Percentiles rank a stretch among this genome's conserved stretches.
These are phyloP conservation scores for Rhamnella rubrinervis DNA, from an alignment of 331 rosid genomes.

Conservation along the genomic window DNA sequence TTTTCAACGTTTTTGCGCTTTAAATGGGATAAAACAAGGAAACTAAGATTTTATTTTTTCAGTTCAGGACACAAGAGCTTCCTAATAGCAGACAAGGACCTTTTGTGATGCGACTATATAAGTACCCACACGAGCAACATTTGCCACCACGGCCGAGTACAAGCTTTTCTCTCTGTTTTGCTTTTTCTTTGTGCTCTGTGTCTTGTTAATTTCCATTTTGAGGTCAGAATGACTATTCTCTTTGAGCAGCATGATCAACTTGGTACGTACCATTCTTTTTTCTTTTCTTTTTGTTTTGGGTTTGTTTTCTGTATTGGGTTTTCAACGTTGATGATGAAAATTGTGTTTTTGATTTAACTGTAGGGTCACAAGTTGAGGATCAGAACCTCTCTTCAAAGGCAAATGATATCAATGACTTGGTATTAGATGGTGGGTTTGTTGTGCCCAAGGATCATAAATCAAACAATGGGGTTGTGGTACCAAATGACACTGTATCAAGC, in stretches of 20 bases:
- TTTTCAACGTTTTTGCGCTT: conserved; percentile 21
- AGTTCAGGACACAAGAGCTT: conserved; percentile 50
- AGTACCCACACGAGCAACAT: conserved; percentile 17
- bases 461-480: conserved; percentile 17
- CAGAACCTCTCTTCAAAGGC: conserved; percentile 34
- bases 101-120: conserved; percentile 32
- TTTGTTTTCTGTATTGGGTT: not conserved
- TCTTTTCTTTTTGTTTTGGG: not conserved
- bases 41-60: conserved; percentile 16
- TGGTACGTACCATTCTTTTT: conserved; percentile 19
- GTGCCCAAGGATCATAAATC: conserved; percentile 31
- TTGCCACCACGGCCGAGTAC: conserved; percentile 2
- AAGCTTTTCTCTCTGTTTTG: not conserved
- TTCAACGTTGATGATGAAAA: not conserved
- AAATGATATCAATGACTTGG: conserved; percentile 47
- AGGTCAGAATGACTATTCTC: conserved; percentile 56
- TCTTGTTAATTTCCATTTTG: not conserved
- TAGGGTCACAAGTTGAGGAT: conserved; percentile 35
- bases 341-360: not conserved
- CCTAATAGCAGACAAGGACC: conserved; percentile 42
- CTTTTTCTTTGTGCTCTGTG: not conserved
- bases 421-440: conserved; percentile 62
- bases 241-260: conserved; percentile 40
- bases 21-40: conserved; percentile 5
- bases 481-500: conserved; percentile 7